A percentile compares a stretch with the other conserved stretches of the same genome.
These are phyloP conservation scores for Zychaea mexicana DNA, from an alignment of 371 early-diverging fungal genomes.

Conservation along the genomic window DNA sequence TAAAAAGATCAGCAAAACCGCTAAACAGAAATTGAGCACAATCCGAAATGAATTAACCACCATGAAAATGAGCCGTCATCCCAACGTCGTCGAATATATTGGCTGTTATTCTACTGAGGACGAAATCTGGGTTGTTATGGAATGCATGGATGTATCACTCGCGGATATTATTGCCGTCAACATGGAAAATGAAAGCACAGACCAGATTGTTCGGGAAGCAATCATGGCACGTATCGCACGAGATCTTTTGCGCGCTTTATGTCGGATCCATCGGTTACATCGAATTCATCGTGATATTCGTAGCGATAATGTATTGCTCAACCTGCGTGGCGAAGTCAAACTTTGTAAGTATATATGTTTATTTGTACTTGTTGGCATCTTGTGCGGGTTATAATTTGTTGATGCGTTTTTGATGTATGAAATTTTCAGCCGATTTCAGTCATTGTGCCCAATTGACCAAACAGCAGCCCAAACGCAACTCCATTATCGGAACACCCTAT, in stretches of 20 bases:
- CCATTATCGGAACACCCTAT: constrained; percentile 81
- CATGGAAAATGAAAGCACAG: constrained; percentile 43
- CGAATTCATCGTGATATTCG: constrained; percentile 97
- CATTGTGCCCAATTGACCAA: constrained; percentile 68
- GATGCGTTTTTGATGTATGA: background rate
- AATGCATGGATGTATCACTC: constrained; percentile 82
- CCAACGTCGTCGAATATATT: constrained; percentile 72
- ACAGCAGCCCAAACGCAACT: constrained; percentile 64
- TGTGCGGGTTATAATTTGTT: background rate
- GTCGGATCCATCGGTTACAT: constrained; percentile 85
- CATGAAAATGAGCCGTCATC: constrained; percentile 71
- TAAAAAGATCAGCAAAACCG: constrained; percentile 69
- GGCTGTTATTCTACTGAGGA: constrained; percentile 64
- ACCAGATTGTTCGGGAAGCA: constrained; percentile 45
- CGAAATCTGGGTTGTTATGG: constrained; percentile 74
- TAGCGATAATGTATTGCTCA: constrained; percentile 80
- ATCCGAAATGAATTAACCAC: constrained; percentile 72
- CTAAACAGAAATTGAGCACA: constrained; percentile 66
- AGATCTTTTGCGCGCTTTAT: constrained; percentile 86
- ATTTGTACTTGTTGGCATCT: constrained; percentile 46
- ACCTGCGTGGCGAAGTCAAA: constrained; percentile 74
- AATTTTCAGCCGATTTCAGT: constrained; percentile 68
- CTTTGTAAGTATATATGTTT: constrained; percentile 55
- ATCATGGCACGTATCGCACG: constrained; percentile 71
- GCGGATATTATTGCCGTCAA: constrained; percentile 72